These are phyloP conservation scores for Delonix regia DNA, from an alignment of 306 rosid genomes.

Conservation along the genomic window DNA sequence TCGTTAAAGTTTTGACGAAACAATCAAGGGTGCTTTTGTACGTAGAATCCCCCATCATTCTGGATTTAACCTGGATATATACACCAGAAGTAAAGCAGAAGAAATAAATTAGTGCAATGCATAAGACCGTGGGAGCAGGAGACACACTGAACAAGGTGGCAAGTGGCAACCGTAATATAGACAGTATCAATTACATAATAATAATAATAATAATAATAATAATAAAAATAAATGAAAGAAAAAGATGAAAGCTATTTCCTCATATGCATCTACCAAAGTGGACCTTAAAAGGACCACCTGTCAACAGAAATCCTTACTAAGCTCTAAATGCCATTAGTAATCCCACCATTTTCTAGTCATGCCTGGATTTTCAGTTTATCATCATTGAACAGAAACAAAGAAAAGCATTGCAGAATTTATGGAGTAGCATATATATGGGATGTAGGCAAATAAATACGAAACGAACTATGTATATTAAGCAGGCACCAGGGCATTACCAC, in stretches of 20 bases:
- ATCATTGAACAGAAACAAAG: not conserved
- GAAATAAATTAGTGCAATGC: slow-evolving; percentile 26
- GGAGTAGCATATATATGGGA: not conserved
- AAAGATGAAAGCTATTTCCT: not conserved
- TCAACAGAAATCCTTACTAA: not conserved
- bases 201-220: not conserved
- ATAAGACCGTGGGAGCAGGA: slow-evolving; percentile 4
- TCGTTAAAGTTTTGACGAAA: slow-evolving; percentile 82
- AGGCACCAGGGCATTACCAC: slow-evolving; percentile 64
- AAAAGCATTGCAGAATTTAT: slow-evolving; percentile 21
- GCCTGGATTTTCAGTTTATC: slow-evolving; percentile 1
- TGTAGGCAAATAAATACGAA: not conserved
- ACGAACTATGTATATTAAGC: not conserved
- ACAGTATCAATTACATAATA: too few relatives aligned
- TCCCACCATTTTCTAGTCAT: slow-evolving; percentile 20
- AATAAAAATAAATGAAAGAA: not conserved
- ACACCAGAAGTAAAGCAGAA: slow-evolving; percentile 30
- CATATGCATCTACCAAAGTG: not conserved
- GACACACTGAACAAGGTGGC: not conserved
- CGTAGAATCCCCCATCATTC: slow-evolving; percentile 96
- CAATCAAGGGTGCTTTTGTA: slow-evolving; percentile 94
- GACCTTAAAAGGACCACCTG: slow-evolving; percentile 6
- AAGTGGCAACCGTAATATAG: slow-evolving; percentile 9
- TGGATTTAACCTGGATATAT: slow-evolving; percentile 84
- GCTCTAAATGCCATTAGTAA: slow-evolving; percentile 14